Evolutionary conservation across 768 basidiomycete species (phyloP), one percentile per base, ranked within the genome.

Genomic region (Leccinum rimulosum): DNA sequence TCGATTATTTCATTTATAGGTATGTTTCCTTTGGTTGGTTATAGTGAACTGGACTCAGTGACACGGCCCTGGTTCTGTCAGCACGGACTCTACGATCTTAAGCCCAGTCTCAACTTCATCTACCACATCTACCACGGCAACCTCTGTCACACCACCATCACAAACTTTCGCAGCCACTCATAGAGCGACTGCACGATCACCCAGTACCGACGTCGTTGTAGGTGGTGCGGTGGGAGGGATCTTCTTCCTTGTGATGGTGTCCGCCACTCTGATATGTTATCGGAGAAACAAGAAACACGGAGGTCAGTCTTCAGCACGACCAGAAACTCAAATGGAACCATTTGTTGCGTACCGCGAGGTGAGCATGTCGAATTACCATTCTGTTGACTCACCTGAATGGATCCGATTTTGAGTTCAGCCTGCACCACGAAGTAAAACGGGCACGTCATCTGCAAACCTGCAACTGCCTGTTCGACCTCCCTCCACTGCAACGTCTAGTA

Each of bases 1-100:
- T 65, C 8, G 66, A 66, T 15, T 67, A 67, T 45, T 25, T 67
- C n/a, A 47, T 67, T 33, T 67, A 67, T 27, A 64, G 60, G 63
- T 65, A 31, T 1, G 64, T 58, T 36, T 8, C 3, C 7, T 38
- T 38, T 17, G 6, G 36, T 38, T 38, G 17, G 38, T 38, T 4
- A 9, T 17, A 38, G 8, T 8, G 1, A 17, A 17, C 17, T 17
- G 38, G 38, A 38, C 38, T 38, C 33, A 12, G 17, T 38, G 38
- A 38, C 17, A 38, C 38, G 38, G 38, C 8, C 25, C 25, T 4
- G 17, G 38, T 38, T 3, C 17, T 38, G 38, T 38, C 8, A 38
- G 38, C 17, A 38, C 17, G 38, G 38, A 38, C 25, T 25, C 25
- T 17, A 17, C 17, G 36, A 38, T 15, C 36, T 38, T 8, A 8